Evolutionary conservation across 2,329 filamentous ascomycete genomes (phyloP).

Genomic region (Alternaria infectoria): DNA sequence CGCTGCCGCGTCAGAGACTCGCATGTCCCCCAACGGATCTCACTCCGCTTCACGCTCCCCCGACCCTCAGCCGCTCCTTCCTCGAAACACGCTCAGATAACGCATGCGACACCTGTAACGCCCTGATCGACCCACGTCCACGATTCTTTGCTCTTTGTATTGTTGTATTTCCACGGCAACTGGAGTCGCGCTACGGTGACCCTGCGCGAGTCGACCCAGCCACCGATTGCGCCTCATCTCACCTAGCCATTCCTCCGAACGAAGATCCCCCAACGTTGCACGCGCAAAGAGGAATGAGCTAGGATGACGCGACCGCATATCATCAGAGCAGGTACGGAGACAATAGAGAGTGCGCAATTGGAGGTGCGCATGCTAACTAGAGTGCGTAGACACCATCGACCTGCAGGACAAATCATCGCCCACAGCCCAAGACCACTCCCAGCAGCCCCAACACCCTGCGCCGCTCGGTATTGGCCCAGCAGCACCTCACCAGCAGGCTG

Average conservation of each 20-base stretch:
- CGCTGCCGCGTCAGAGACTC: slow-evolving; percentile 8
- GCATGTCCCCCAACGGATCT: slow-evolving; percentile 25
- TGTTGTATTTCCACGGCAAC: slow-evolving; percentile 1
- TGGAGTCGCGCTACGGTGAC: slow-evolving; percentile 7
- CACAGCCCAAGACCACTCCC: slow-evolving; percentile 81
- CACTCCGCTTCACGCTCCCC: not conserved
- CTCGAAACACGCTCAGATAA: slow-evolving; percentile 5
- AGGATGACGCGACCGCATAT: slow-evolving; percentile 63
- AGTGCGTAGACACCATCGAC: slow-evolving; percentile 82
- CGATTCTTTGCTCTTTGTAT: slow-evolving; percentile 10
- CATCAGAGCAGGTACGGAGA: slow-evolving; percentile 59
- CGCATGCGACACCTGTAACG: slow-evolving; percentile 23
- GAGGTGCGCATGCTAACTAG: slow-evolving; percentile 30
- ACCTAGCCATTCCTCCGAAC: slow-evolving; percentile 28
- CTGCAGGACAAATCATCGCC: slow-evolving; percentile 84
- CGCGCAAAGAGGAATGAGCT: slow-evolving; percentile 41
- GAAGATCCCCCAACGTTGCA: slow-evolving; percentile 5
- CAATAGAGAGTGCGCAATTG: not conserved
- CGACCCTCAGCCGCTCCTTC: slow-evolving; percentile 20
- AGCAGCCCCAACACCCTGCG: slow-evolving; percentile 59
- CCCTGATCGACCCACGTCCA: slow-evolving; percentile 20
- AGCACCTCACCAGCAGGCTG: slow-evolving; percentile 84
- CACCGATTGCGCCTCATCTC: slow-evolving; percentile 36
- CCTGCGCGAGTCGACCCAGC: slow-evolving; percentile 27
- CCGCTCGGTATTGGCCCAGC: slow-evolving; percentile 62